phyloP scores from a whole-genome alignment of 2,329 filamentous ascomycete genomes.

The Hymenoscyphus linearis region DNA sequence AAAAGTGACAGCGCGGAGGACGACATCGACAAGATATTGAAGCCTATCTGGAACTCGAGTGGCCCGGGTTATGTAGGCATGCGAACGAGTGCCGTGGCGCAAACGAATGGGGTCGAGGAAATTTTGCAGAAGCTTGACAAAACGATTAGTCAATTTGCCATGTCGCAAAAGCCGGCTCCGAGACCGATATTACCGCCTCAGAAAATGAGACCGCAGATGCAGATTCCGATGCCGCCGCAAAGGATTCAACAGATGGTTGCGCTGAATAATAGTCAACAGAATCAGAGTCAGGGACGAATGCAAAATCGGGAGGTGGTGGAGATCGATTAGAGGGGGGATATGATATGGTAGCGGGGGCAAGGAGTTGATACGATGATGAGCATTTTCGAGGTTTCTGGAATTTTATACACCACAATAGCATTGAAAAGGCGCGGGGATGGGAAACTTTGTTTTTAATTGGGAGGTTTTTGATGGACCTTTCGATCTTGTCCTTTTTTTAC shows the following conservation, averaged over 20 bases:
- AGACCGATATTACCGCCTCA: slow-evolving; percentile 1
- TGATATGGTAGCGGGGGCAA: background rate
- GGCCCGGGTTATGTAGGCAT: slow-evolving; percentile 46
- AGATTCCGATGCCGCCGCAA: background rate
- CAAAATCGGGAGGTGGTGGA: slow-evolving; percentile 21
- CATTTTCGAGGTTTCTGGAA: background rate
- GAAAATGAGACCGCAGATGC: slow-evolving; percentile 8
- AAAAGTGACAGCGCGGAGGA: slow-evolving; percentile 29
- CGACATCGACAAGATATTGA: slow-evolving; percentile 37
- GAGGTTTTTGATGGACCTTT: background rate
- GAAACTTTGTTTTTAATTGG: background rate
- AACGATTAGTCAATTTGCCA: slow-evolving; percentile 19
- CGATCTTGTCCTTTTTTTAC: background rate
- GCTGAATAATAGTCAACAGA: slow-evolving; percentile 18
- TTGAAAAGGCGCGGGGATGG: background rate
- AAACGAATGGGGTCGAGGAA: slow-evolving; percentile 36
- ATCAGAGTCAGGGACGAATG: slow-evolving; percentile 17
- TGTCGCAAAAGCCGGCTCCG: background rate
- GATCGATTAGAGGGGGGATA: slow-evolving; percentile 19
- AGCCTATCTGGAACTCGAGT: slow-evolving; percentile 41
- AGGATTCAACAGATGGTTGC: slow-evolving; percentile 16
- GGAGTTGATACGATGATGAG: background rate
- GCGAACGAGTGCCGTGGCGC: slow-evolving; percentile 41
- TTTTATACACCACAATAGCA: background rate
- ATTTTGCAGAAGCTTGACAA: slow-evolving; percentile 26